Evolutionary conservation across 108 stramenopile genomes (phyloP), one percentile per base, ranked within the genome.

Genomic region (Nannochloropsis oceanica): DNA sequence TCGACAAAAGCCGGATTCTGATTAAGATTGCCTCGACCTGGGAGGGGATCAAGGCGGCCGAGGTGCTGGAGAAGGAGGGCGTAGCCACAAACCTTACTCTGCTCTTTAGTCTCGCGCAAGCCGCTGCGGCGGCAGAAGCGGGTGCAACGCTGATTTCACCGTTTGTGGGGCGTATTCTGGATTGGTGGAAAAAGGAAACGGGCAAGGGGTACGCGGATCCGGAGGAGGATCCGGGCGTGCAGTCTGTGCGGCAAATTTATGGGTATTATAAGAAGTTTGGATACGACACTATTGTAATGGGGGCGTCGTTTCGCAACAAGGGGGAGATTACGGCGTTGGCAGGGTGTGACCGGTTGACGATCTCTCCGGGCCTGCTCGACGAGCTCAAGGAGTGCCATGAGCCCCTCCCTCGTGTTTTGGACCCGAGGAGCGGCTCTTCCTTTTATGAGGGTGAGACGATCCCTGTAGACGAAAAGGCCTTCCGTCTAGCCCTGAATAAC

Each of bases 11-110:
- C 25, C 92, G 97, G 26, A 93, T 99, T 81, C 89, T 99, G 80
- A 97, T 99, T 91, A 99, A 99, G 91, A 86, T 99, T 43, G 97
- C 97, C 22, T 96, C 94, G 43, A 99, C 99, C 44, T 99, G 97
- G 97, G 99, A 99, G 87, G 97, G 97, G 27, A 97, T 98, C 86
- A 94, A 93, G 86, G 97, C 97, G 2, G 95, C 95, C 44, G 90
- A 93, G 88, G 87, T 92, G 42, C 92, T 99, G 84, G 94, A 98
- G 92, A 87, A 92, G 87, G 95, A 98, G 87, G 96, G 96, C 46
- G 96, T 99, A 83, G 90, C 91, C 82, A 97, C 96, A 91, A 97
- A 98, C 90, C 91, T 99, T 79, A 98, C 99, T 10, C 92, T 98
- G 26, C 90, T 98, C 27, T 98, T 98, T 92, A 93, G 92, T 79